phyloP scores from a whole-genome alignment of 257 asterid genomes.

The Linderniella brevidens region DNA sequence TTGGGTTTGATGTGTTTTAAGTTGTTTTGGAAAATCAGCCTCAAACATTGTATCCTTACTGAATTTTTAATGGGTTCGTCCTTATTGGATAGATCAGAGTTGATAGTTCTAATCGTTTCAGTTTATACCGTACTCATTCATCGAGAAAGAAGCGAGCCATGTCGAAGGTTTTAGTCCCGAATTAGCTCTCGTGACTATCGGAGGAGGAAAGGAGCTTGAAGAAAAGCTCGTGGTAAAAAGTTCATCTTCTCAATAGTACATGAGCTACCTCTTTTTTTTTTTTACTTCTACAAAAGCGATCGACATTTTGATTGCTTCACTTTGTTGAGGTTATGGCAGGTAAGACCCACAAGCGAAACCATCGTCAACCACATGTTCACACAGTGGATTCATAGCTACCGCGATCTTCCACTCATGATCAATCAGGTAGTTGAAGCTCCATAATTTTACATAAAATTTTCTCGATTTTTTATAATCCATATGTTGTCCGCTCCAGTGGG shows the following conservation, averaged over 20 bases:
- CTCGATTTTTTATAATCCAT: slow-evolving; percentile 1
- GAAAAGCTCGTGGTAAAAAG: slow-evolving; percentile 92
- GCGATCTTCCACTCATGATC: slow-evolving; percentile 98
- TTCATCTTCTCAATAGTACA: slow-evolving; percentile 2
- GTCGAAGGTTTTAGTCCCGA: slow-evolving; percentile 99
- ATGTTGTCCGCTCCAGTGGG: slow-evolving; percentile 51
- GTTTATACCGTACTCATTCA: slow-evolving; percentile 91
- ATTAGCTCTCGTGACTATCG: slow-evolving; percentile 85
- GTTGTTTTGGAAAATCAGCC: no score
- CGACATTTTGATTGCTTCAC: slow-evolving; percentile 44
- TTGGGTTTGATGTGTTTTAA: no score
- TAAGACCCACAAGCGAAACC: slow-evolving; percentile 97
- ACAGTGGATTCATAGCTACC: slow-evolving; percentile 96
- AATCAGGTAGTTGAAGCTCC: slow-evolving; percentile 51
- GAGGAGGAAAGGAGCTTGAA: slow-evolving; percentile 99
- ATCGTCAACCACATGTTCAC: slow-evolving; percentile 99
- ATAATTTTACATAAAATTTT: slow-evolving; percentile 6
- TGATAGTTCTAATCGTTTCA: slow-evolving; percentile 15
- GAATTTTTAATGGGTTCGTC: background rate
- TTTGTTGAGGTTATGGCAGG: slow-evolving; percentile 93
- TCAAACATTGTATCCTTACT: no score
- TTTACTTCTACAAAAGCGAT: slow-evolving; percentile 16
- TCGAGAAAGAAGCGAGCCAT: slow-evolving; percentile 98
- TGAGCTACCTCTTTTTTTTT: background rate
- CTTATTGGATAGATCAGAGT: background rate